These are phyloP conservation scores for Aureobasidium sp. DNA, from an alignment of 2,329 filamentous ascomycete species.

Conservation along the genomic window DNA sequence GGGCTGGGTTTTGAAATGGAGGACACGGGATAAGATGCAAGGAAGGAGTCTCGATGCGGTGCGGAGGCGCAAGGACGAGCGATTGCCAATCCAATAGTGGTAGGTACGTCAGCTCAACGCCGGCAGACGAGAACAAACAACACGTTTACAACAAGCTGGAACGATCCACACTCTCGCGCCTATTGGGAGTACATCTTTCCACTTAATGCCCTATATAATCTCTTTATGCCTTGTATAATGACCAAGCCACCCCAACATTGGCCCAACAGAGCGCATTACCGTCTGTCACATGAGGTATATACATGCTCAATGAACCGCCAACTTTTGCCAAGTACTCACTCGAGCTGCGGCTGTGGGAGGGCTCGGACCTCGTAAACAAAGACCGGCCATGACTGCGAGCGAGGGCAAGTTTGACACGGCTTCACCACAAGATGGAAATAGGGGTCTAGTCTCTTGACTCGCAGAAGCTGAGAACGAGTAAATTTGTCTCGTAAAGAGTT, in stretches of 20 bases:
- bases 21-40: slow-evolving; percentile 4
- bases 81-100: not conserved
- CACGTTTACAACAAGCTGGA: slow-evolving; percentile 2
- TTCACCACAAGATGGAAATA: not conserved
- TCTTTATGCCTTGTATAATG: not conserved
- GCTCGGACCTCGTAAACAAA: not conserved
- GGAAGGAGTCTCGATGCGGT: slow-evolving; percentile 6
- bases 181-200: not conserved
- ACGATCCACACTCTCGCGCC: not conserved
- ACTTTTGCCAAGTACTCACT: not conserved
- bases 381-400: not conserved
- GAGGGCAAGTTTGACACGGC: not conserved
- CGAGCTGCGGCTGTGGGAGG: not conserved
- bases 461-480: not conserved
- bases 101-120: slow-evolving; percentile 3
- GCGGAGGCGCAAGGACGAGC: slow-evolving; percentile 7
- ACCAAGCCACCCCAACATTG: not conserved
- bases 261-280: not conserved
- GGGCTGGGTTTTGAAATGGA: not conserved
- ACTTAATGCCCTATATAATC: not conserved
- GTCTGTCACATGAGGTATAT: not conserved
- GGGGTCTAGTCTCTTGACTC: not conserved
- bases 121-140: slow-evolving; percentile 7
- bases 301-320: slow-evolving; percentile 8
- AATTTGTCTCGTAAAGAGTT: not conserved